Conservation (phyloP, 2,329 filamentous ascomycete genomes). For the Beauveria varroae region DNA sequence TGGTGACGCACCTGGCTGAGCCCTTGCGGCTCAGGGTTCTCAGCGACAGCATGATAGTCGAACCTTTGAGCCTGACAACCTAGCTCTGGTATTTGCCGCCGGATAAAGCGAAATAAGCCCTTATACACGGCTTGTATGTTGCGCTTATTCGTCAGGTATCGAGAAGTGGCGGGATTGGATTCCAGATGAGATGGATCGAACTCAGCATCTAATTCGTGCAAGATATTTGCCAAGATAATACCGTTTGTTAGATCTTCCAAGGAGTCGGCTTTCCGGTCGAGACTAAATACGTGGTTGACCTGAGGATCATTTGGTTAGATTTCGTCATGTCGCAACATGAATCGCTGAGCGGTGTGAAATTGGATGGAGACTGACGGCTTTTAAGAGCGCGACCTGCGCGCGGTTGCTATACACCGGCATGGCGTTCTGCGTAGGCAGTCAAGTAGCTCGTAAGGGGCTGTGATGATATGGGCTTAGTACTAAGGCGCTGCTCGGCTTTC, state of each 20-base stretch:
- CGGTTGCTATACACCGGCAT: slow-evolving; percentile 33
- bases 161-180: slow-evolving; percentile 33
- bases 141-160: slow-evolving; percentile 41
- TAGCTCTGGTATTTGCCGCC: slow-evolving; percentile 43
- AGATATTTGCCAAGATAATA: slow-evolving; percentile 45
- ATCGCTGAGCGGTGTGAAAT: too few relatives aligned
- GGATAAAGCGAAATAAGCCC: slow-evolving; percentile 47
- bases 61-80: slow-evolving; percentile 44
- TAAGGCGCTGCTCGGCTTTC: background rate
- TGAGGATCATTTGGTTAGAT: slow-evolving; percentile 13
- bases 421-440: background rate
- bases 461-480: background rate
- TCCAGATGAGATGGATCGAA: slow-evolving; percentile 50
- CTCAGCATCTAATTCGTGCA: slow-evolving; percentile 49
- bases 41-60: slow-evolving; percentile 51
- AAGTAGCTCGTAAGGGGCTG: background rate
- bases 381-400: slow-evolving; percentile 48
- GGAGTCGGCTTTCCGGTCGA: slow-evolving; percentile 39
- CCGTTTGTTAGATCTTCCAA: slow-evolving; percentile 47
- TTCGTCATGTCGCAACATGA: background rate
- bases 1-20: slow-evolving; percentile 38
- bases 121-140: slow-evolving; percentile 48
- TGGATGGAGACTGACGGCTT: slow-evolving; percentile 37
- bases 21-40: slow-evolving; percentile 47
- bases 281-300: slow-evolving; percentile 34